Base-by-base conservation (phyloP, 164 flowering plant genomes). In the Sedum album region DNA sequence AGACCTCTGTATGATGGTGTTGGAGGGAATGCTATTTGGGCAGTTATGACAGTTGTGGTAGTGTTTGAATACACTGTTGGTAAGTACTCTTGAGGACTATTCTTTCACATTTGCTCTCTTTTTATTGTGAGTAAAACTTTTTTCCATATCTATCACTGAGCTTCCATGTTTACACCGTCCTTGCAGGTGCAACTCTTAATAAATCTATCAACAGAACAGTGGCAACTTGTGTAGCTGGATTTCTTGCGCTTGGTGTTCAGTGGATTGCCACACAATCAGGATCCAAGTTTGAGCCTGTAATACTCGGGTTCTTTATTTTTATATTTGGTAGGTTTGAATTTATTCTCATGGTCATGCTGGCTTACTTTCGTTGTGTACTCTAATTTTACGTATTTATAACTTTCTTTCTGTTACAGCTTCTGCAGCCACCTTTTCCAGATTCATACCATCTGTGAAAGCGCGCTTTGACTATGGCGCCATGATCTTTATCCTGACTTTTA, bases 11-110 rank as follows among this genome's bases (percentile, higher is more conserved):
- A 88, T 70, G 78, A 86, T 9, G 89, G 92, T 18, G 85, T 86
- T 68, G 96, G 96, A 73, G 87, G 88, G 44, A 90, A 79, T 74
- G 85, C 91, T 55, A 88, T 90, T 86, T 90, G 93, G 93, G 96
- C 91, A 30, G 78, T 88, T 51, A 82, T 90, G 91, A 90, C 96
- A 1, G 92, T 88, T 66, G 96, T 90, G 11, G 94, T 90, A 0
- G 89, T 87, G 14, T 88, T 86, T 46, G 94, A 90, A 67, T 78
- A 75, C 72, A 81, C 84, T 39, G 90, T 82, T 6, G 96, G 96
- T 85, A 75, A 79, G 88, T 53, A 31, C 65, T 41, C 60, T 36
- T 36, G 28, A 21, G 11, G 41, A 25, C 60, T 61, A 3, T n/a
- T 65, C 20, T 25, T 17, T 66, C 8, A 44, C 48, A 17, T 44